Percentiles rank a stretch among this genome's conserved stretches.
Conservation (phyloP, 1,139 yeast genomes). For the Suhomyces coccinellae region DNA sequence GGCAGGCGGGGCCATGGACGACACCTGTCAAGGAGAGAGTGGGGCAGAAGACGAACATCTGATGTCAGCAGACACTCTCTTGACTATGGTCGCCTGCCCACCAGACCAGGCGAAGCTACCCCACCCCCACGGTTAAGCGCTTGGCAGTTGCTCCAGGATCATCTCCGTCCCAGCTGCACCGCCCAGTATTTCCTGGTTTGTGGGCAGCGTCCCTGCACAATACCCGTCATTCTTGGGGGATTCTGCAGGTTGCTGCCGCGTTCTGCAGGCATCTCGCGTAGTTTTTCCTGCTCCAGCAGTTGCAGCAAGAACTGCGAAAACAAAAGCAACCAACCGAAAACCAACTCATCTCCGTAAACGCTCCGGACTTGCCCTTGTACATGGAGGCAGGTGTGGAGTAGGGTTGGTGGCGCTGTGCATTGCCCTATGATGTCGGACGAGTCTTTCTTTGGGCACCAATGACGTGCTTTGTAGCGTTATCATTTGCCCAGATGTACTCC, state of each 20-base stretch:
- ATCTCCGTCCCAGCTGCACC: background rate
- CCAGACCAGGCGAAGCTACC: background rate
- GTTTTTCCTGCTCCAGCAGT: background rate
- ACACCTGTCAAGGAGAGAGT: too few relatives aligned
- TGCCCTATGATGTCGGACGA: background rate
- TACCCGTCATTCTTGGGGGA: background rate
- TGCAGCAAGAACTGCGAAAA: constrained; percentile 3
- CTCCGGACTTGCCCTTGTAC: background rate
- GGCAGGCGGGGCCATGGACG: too few relatives aligned
- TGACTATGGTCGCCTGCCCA: too few relatives aligned
- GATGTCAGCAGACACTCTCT: too few relatives aligned
- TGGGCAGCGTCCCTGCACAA: background rate
- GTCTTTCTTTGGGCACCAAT: constrained; percentile 1
- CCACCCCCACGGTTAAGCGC: background rate
- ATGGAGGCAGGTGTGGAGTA: background rate
- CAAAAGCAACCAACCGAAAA: background rate
- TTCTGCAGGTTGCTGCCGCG: background rate
- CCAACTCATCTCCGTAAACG: background rate
- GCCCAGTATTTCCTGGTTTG: background rate
- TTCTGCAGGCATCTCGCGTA: constrained; percentile 3
- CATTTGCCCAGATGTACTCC: background rate
- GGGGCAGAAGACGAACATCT: too few relatives aligned
- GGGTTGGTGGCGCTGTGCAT: constrained; percentile 4
- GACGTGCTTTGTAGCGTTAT: constrained; percentile 4
- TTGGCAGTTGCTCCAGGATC: background rate